These are phyloP conservation scores for Malus hybrid DNA, from an alignment of 331 rosid species.

Conservation along the genomic window DNA sequence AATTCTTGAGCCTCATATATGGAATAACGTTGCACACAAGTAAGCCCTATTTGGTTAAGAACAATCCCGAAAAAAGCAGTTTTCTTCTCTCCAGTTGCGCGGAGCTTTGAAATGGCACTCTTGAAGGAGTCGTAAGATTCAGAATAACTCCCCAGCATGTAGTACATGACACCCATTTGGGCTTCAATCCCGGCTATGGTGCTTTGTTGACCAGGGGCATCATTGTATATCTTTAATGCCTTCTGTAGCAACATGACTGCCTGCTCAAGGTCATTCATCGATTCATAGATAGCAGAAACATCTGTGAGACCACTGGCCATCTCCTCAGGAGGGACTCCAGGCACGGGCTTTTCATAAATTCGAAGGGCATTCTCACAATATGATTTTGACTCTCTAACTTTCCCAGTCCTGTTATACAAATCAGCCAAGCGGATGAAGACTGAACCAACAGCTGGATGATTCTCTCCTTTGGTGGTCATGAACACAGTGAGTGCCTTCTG, in stretches of 20 bases:
- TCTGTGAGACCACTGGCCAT: slow-evolving; percentile 73
- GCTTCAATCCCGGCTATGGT: slow-evolving; percentile 92
- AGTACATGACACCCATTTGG: slow-evolving; percentile 86
- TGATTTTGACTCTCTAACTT: slow-evolving; percentile 62
- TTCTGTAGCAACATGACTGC: slow-evolving; percentile 68
- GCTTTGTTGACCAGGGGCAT: slow-evolving; percentile 72
- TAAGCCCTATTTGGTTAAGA: slow-evolving; percentile 91
- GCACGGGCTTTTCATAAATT: slow-evolving; percentile 74
- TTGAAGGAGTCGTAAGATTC: slow-evolving; percentile 65
- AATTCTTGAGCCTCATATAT: slow-evolving; percentile 59
- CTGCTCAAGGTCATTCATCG: slow-evolving; percentile 69
- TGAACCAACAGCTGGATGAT: slow-evolving; percentile 73
- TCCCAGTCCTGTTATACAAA: slow-evolving; percentile 69
- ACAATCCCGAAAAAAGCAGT: slow-evolving; percentile 76
- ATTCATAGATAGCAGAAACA: slow-evolving; percentile 79
- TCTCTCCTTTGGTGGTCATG: slow-evolving; percentile 80
- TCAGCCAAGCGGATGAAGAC: slow-evolving; percentile 83
- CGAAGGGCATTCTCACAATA: slow-evolving; percentile 76
- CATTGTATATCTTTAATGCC: slow-evolving; percentile 52
- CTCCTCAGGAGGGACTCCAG: slow-evolving; percentile 58
- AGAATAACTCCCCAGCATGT: slow-evolving; percentile 53
- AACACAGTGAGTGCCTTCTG: slow-evolving; percentile 73
- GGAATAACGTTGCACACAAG: slow-evolving; percentile 62
- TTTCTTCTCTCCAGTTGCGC: slow-evolving; percentile 74
- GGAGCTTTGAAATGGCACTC: slow-evolving; percentile 63